These are phyloP conservation scores for Claviceps sp. DNA, from an alignment of 2,329 filamentous ascomycete genomes.

Conservation along the genomic window DNA sequence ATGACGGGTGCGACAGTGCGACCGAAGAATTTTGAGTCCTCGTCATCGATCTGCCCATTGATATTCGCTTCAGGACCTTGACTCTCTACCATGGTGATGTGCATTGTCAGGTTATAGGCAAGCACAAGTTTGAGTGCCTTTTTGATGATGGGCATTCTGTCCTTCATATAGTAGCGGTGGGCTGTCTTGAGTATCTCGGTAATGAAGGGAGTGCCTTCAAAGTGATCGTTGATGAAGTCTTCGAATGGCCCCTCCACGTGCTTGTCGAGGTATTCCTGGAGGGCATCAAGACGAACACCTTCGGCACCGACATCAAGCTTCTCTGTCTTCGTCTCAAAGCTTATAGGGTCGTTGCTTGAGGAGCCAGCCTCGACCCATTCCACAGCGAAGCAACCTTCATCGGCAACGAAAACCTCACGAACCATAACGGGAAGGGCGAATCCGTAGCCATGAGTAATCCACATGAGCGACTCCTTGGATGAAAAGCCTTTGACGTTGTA, in stretches of 20 bases:
- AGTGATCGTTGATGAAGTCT: constrained; percentile 89
- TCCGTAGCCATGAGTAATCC: constrained; percentile 93
- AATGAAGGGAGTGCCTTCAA: constrained; percentile 87
- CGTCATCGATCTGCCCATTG: constrained; percentile 73
- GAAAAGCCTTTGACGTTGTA: constrained; percentile 85
- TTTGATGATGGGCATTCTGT: constrained; percentile 77
- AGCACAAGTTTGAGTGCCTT: constrained; percentile 92
- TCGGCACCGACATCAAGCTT: constrained; percentile 81
- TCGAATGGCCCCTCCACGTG: constrained; percentile 89
- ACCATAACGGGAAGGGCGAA: constrained; percentile 87
- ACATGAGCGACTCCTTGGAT: constrained; percentile 57
- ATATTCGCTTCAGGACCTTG: constrained; percentile 66
- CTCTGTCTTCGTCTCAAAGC: constrained; percentile 79
- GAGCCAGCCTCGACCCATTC: constrained; percentile 83
- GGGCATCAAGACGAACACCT: constrained; percentile 64
- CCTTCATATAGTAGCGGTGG: constrained; percentile 82
- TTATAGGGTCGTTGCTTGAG: constrained; percentile 52
- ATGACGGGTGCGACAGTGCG: constrained; percentile 90
- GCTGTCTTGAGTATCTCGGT: constrained; percentile 94
- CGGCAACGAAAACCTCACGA: constrained; percentile 81
- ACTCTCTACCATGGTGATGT: constrained; percentile 89
- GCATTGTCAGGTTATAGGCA: constrained; percentile 87
- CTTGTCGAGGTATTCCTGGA: constrained; percentile 88
- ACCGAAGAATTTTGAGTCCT: constrained; percentile 75
- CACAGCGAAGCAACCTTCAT: constrained; percentile 83